Evolutionary conservation across 306 rosid genomes (phyloP), one percentile per base, ranked within the genome.

Genomic region (Cicer chorassanicum): DNA sequence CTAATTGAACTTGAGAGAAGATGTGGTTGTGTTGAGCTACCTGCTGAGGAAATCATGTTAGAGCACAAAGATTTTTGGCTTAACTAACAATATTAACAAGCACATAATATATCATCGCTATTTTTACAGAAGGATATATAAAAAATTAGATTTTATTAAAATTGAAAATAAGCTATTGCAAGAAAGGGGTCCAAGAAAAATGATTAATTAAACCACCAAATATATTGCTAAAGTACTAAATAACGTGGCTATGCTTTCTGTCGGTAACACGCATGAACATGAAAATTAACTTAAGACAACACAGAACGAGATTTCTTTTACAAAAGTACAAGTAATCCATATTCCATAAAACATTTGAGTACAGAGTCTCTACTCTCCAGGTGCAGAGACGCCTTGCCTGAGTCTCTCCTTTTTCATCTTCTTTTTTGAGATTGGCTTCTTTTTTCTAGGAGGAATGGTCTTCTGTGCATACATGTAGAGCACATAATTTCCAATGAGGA

Each of bases 381-480:
- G 99, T 65, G 97, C 99, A 78, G 99, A 92, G 68, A 92, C 85
- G 8, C 99, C 99, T 85, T 95, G 97, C 89, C 85, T 95, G 91
- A 95, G 86, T 78, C 88, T 89, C 83, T 95, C 99, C 84, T 12
- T 95, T 70, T 82, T 92, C 91, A 95, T 87, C 92, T 95, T 95
- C 96, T 95, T 95, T 89, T 95, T 95, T 11, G 99, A 95, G 51
- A 95, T 50, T 3, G 91, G 96, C 88, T 95, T 95, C 89, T 95
- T 95, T 86, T 90, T 95, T 61, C 80, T 85, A 4, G 91, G 89
- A 49, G 98, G 96, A 21, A 95, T 82, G 54, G 87, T 89, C 87
- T 87, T 95, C 87, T 88, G 97, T 10, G 98, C 99, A 81, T 90
- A 90, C 1, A 50, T 2, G 66, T 95, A 95, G 73, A 95, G 97